Base-by-base conservation (phyloP, 208 protist species). In the Acanthamoeba castellanii region DNA sequence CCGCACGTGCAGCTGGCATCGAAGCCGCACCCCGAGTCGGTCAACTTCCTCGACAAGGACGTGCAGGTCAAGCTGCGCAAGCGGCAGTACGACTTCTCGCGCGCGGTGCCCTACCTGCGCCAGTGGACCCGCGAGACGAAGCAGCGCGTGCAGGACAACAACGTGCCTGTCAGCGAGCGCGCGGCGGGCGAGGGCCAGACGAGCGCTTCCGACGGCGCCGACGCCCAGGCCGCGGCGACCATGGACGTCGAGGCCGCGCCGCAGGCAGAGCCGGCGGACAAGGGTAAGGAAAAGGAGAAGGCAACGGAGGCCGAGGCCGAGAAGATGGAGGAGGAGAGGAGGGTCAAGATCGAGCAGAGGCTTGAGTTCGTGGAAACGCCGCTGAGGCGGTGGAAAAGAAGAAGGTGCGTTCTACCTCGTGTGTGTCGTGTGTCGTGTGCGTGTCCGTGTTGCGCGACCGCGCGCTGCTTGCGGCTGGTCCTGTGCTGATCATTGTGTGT, bases 341-440 rank as follows among this genome's bases (percentile, higher is more conserved):
- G 42, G 47, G 25, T 25, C 16, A 93, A 72, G 66, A 30, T 64
- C 18, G 57, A 57, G 45, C 34, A 57, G 66, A 76, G 70, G 70
- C 85, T 76, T 22, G 47, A 27, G 45, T 50, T 32, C 6, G 32
- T 42, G 14, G 68, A 93, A 14, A 61, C 50, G 22, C 68, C 89
- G n/a, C 16, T 93, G 30, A 34, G 66, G 9, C 8, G n/a, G 66
- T 32, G n/a, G 89, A 81, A 66, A 93, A 92, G 87, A 92, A 92
- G 64, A 68, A 92, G 84, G 84, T 68, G 30, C 30, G 34, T 42
- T 42, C 37, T n/a, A n/a, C 64, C 52, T 30, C 57, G 52, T 90
- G 11, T 7, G 11, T n/a, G n/a, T n/a, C n/a, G n/a, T n/a, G n/a
- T n/a, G n/a, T n/a, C n/a, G n/a, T n/a, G n/a, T n/a, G n/a, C n/a